Base-by-base conservation (phyloP, 75 land plant species). In the Picea sitchensis region DNA sequence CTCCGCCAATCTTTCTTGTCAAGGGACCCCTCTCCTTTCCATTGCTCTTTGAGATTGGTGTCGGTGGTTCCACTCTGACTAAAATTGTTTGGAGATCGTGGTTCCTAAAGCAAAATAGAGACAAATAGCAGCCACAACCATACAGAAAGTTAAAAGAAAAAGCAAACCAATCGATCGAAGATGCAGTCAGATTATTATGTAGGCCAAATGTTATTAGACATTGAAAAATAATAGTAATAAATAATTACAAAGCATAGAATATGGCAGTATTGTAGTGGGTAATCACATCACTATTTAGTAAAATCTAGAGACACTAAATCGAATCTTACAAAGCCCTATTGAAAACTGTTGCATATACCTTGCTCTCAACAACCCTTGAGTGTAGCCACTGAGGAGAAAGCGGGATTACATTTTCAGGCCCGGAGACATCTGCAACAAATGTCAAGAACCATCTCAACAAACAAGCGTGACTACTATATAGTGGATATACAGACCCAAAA, bases 1-100 rank as follows among this genome's bases (percentile, higher is more conserved):
- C 89, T 86, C 84, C 96, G 79, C 96, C 98, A 89, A 77, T 96
- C 99, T 67, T 89, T 93, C 74, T 89, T 93, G 62, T 92, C 91
- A 76, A 91, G 88, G 36, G 93, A 79, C n/a, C 86, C 92, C 23
- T 90, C 93, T 47, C 81, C 61, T 58, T 85, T 88, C 91, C 89
- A 90, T 60, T 73, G 84, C 59, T 96, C 99, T 65, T 96, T 96
- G 64, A 81, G 85, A 41, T 65, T 80, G 31, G 80, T 47, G 60
- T 93, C 95, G 75, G 31, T 65, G 18, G 82, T 76, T 78, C 54
- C 82, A 13, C 86, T 86, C 64, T 77, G 82, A 73, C 79, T 65
- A 1, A 77, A 47, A 31, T 81, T 71, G 77, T 59, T 87, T 47
- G 88, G 88, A 4, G 79, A 83, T 59, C 89, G 93, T 21, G 84